phyloP scores from a whole-genome alignment of 164 flowering plant genomes.

The Buxus sempervirens region DNA sequence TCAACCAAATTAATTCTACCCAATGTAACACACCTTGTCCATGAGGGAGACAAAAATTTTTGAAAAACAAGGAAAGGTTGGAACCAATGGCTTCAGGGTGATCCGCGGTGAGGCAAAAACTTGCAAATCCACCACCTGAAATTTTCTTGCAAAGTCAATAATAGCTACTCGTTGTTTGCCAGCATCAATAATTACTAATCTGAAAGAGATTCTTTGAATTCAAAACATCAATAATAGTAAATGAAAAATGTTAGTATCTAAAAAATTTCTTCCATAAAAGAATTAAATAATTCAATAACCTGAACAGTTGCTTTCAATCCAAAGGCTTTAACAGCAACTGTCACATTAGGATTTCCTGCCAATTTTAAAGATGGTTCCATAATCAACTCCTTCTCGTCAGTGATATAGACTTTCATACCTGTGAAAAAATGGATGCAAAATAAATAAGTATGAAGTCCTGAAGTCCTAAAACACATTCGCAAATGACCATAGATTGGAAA shows the following conservation, averaged over 20 bases:
- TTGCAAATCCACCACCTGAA: conserved; percentile 92
- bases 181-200: not conserved
- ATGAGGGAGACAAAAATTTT: conserved; percentile 83
- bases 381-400: conserved; percentile 95
- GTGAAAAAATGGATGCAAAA: conserved; percentile 4
- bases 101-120: conserved; percentile 92
- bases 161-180: not conserved
- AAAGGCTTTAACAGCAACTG: conserved; percentile 79
- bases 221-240: not conserved
- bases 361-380: conserved; percentile 88
- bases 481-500: not conserved
- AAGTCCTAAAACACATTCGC: conserved; percentile 1
- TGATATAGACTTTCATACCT: conserved; percentile 93
- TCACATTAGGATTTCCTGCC: conserved; percentile 95
- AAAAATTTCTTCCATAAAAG: not conserved
- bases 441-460: too few relatives aligned
- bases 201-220: not conserved
- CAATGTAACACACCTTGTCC: conserved; percentile 65
- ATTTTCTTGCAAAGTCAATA: conserved; percentile 21
- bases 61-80: conserved; percentile 89
- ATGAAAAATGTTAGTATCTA: not conserved
- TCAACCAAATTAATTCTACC: not conserved
- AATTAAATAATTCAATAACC: conserved; percentile 22
- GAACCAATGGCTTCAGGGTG: conserved; percentile 94
- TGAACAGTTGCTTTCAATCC: conserved; percentile 69